These are phyloP conservation scores for Tetrapisispora taiwanensis DNA, from an alignment of 805 yeast species.

Conservation along the genomic window DNA sequence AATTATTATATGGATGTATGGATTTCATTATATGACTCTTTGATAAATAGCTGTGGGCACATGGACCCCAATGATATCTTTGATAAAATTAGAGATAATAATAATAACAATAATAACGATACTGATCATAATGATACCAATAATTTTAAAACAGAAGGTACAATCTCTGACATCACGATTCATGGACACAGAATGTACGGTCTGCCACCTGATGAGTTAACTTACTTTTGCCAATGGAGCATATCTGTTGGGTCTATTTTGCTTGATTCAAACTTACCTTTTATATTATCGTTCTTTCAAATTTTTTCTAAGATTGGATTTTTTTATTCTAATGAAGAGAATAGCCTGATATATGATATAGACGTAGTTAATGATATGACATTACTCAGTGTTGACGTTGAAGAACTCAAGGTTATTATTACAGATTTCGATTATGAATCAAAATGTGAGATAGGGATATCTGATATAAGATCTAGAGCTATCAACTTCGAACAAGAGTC, in stretches of 20 bases:
- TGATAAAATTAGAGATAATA: constrained; percentile 25
- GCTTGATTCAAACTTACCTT: constrained; percentile 41
- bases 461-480: constrained; percentile 31
- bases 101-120: too few species aligned
- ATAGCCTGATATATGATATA: constrained; percentile 49
- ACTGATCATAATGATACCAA: too few species aligned
- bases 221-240: constrained; percentile 88
- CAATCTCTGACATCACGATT: constrained; percentile 40
- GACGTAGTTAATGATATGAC: constrained; percentile 61
- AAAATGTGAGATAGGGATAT: constrained; percentile 17
- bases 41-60: constrained; percentile 10
- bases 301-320: constrained; percentile 43
- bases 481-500: constrained; percentile 64
- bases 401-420: constrained; percentile 37
- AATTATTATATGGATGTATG: constrained; percentile 91
- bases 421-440: constrained; percentile 25
- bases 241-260: constrained; percentile 52
- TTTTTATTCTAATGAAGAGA: constrained; percentile 67
- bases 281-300: constrained; percentile 35
- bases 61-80: constrained; percentile 14
- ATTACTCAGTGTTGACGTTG: constrained; percentile 46
- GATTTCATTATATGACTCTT: constrained; percentile 35
- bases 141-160: constrained; percentile 13
- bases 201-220: constrained; percentile 76
- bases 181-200: constrained; percentile 94